Evolutionary conservation across 2,329 filamentous ascomycete species (phyloP).

Genomic region (Orbilia javanica): DNA sequence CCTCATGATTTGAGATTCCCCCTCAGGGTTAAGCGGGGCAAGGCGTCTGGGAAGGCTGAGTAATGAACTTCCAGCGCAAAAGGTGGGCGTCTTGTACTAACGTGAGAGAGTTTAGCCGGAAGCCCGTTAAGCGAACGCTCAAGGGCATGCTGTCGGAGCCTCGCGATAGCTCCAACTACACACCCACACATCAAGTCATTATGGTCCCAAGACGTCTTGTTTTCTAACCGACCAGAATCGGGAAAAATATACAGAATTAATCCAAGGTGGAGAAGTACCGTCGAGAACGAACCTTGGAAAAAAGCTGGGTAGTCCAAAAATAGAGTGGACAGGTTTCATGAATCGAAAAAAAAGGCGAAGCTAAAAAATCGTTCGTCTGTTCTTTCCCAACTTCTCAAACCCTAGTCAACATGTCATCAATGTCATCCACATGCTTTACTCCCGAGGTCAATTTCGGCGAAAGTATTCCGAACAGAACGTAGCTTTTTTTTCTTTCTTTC

Average conservation of each 20-base stretch:
- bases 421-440: slow-evolving; percentile 21
- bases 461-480: slow-evolving; percentile 32
- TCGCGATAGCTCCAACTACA: slow-evolving; percentile 31
- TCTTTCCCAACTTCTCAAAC: slow-evolving; percentile 7
- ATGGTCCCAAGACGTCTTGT: slow-evolving; percentile 16
- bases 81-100: neutral
- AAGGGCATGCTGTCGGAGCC: slow-evolving; percentile 23
- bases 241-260: slow-evolving; percentile 39
- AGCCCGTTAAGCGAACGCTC: slow-evolving; percentile 10
- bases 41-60: slow-evolving; percentile 54
- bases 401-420: slow-evolving; percentile 22
- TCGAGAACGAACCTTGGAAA: neutral
- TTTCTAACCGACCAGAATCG: slow-evolving; percentile 30
- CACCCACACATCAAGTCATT: slow-evolving; percentile 12
- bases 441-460: slow-evolving; percentile 31
- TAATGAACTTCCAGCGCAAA: slow-evolving; percentile 28
- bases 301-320: slow-evolving; percentile 18
- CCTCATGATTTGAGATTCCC: slow-evolving; percentile 57
- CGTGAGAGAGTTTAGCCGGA: slow-evolving; percentile 24
- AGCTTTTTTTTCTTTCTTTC: neutral
- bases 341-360: slow-evolving; percentile 3
- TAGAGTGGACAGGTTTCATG: slow-evolving; percentile 30
- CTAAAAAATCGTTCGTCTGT: slow-evolving; percentile 14
- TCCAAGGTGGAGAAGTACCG: neutral
- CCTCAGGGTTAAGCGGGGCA: slow-evolving; percentile 35